These are phyloP conservation scores for Fagus sylvatica DNA, from an alignment of 306 rosid genomes.

Conservation along the genomic window DNA sequence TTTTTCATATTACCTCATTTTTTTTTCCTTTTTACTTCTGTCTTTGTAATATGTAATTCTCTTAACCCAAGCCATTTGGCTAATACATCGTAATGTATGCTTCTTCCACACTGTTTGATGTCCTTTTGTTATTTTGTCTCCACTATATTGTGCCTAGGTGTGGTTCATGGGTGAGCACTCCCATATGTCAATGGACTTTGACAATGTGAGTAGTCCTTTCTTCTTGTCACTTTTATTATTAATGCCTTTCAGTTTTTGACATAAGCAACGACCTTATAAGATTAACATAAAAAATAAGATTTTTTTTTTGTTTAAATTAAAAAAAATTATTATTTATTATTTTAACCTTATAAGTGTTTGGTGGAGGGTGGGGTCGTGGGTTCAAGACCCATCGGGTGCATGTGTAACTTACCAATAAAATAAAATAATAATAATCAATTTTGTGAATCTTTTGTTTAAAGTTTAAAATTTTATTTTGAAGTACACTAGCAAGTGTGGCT, in stretches of 20 bases:
- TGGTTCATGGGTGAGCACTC: conserved; percentile 95
- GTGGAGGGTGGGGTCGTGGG: too few species aligned
- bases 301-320: too few species aligned
- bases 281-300: not conserved
- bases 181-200: conserved; percentile 84
- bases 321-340: too few species aligned
- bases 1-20: not conserved
- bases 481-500: conserved; percentile 12
- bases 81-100: not conserved
- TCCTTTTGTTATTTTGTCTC: conserved; percentile 17
- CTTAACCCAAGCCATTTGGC: conserved; percentile 16
- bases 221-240: conserved; percentile 14
- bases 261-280: conserved; percentile 15
- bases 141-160: conserved; percentile 51
- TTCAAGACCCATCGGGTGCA: too few species aligned
- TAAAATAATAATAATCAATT: not conserved
- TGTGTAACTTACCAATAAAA: too few species aligned
- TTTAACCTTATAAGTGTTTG: too few species aligned
- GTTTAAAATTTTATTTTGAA: conserved; percentile 9
- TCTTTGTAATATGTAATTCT: not conserved
- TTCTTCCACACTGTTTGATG: conserved; percentile 21
- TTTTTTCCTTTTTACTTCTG: not conserved
- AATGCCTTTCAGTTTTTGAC: conserved; percentile 19
- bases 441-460: conserved; percentile 21
- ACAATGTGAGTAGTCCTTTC: conserved; percentile 61